A percentile compares a stretch with the other conserved stretches of the same genome.
Conservation (phyloP, 495 filamentous ascomycete species). For the Hyaloscypha bicolor region DNA sequence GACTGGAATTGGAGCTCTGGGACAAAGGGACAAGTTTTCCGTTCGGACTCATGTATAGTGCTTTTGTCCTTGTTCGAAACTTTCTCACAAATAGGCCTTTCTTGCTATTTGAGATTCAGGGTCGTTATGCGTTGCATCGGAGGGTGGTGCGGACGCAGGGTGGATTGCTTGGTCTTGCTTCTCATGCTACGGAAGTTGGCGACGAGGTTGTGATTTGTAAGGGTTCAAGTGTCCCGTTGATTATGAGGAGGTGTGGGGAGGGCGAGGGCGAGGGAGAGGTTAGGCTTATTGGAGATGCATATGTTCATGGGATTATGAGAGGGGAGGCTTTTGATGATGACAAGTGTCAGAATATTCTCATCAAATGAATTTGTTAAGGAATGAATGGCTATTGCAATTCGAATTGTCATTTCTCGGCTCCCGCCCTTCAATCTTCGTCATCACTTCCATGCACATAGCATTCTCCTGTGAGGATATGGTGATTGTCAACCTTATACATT, state of each 20-base stretch:
- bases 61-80: slow-evolving; percentile 2
- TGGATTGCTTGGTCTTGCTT: slow-evolving; percentile 15
- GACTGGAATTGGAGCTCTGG: slow-evolving; percentile 9
- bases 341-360: slow-evolving; percentile 1
- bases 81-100: slow-evolving; percentile 10
- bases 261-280: slow-evolving; percentile 5
- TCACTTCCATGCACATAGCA: too few relatives aligned
- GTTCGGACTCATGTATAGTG: slow-evolving; percentile 11
- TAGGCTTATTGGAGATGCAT: slow-evolving; percentile 26
- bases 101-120: slow-evolving; percentile 18
- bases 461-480: too few relatives aligned
- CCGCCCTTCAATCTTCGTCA: too few relatives aligned
- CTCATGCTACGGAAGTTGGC: not conserved
- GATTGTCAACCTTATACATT: too few relatives aligned
- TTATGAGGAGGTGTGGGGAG: slow-evolving; percentile 7
- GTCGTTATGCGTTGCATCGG: slow-evolving; percentile 9
- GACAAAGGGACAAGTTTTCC: not conserved
- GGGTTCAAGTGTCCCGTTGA: slow-evolving; percentile 12
- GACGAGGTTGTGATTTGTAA: slow-evolving; percentile 10
- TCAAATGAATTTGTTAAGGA: not conserved
- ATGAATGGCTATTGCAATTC: too few relatives aligned
- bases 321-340: slow-evolving; percentile 16
- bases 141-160: slow-evolving; percentile 1
- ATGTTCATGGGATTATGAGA: slow-evolving; percentile 31
- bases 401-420: too few relatives aligned